A percentile compares a stretch with the other conserved stretches of the same genome.
Evolutionary conservation across 768 basidiomycete species (phyloP).

Genomic region (Hericium rajendrae): DNA sequence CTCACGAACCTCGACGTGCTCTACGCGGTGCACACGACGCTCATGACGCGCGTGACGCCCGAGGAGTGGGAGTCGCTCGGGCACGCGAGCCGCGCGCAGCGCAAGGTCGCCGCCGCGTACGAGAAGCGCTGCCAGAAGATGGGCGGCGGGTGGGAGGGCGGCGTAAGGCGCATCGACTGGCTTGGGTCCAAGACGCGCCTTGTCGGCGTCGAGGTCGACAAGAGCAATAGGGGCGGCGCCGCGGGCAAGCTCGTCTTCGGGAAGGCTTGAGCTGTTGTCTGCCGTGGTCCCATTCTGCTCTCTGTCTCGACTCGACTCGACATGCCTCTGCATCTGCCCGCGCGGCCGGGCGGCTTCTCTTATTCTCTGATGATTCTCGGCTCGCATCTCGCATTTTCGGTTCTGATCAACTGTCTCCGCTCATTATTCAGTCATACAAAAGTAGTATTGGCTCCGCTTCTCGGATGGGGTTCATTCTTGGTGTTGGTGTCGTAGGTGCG

Average conservation of each 20-base stretch:
- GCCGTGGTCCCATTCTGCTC: not conserved
- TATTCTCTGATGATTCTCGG: not conserved
- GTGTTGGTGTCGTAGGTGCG: not conserved
- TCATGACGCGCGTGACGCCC: conserved; percentile 45
- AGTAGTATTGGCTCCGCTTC: not conserved
- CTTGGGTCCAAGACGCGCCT: conserved; percentile 50
- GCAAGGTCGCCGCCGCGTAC: conserved; percentile 51
- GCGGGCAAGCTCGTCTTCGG: conserved; percentile 43
- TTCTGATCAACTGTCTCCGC: not conserved
- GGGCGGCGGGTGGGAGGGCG: conserved; percentile 59
- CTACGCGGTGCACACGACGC: conserved; percentile 46
- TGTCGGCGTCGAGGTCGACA: conserved; percentile 53
- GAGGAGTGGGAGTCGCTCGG: conserved; percentile 59
- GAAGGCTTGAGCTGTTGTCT: conserved; percentile 21
- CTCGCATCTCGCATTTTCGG: not conserved
- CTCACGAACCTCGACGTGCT: conserved; percentile 61
- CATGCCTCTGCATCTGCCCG: not conserved
- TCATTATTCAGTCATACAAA: not conserved
- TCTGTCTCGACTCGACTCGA: not conserved
- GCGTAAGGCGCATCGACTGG: conserved; percentile 62
- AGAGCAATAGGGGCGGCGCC: conserved; percentile 24
- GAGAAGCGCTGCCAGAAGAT: conserved; percentile 49
- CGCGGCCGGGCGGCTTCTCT: not conserved
- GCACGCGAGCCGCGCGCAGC: conserved; percentile 43
- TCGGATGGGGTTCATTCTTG: not conserved